phyloP scores from a whole-genome alignment of 768 basidiomycete genomes.

The Serendipita sp. region DNA sequence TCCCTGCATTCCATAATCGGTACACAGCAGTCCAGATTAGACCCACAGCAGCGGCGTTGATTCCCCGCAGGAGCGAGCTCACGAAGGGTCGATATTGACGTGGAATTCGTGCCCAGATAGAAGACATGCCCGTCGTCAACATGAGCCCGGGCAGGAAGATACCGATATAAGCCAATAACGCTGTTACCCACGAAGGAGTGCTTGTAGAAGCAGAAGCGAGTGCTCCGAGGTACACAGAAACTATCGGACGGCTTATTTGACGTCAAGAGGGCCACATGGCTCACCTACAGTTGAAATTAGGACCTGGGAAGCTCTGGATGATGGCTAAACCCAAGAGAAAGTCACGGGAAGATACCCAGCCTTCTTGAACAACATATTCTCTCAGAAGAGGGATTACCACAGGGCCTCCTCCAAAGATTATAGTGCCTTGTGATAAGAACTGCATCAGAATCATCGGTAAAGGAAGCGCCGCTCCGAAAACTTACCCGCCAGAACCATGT shows the following conservation, averaged over 20 bases:
- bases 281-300: slow-evolving; percentile 33
- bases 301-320: slow-evolving; percentile 34
- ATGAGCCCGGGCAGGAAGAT: slow-evolving; percentile 34
- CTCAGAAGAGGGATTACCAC: slow-evolving; percentile 40
- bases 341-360: slow-evolving; percentile 37
- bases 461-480: slow-evolving; percentile 21
- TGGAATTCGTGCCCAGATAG: neutral
- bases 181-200: slow-evolving; percentile 22
- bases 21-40: slow-evolving; percentile 11
- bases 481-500: slow-evolving; percentile 32
- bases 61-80: slow-evolving; percentile 1
- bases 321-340: slow-evolving; percentile 39
- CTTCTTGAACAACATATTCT: slow-evolving; percentile 34
- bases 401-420: slow-evolving; percentile 28
- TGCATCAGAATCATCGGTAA: neutral
- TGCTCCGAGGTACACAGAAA: slow-evolving; percentile 35
- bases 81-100: neutral
- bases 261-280: slow-evolving; percentile 8
- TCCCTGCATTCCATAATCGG: slow-evolving; percentile 10
- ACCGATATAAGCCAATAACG: slow-evolving; percentile 31
- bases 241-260: neutral
- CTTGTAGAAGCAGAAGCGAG: slow-evolving; percentile 22
- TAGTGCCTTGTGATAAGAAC: neutral
- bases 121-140: neutral
- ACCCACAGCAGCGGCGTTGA: slow-evolving; percentile 10